phyloP scores from a whole-genome alignment of 805 yeast genomes.

The Barnettozyma salicaria region DNA sequence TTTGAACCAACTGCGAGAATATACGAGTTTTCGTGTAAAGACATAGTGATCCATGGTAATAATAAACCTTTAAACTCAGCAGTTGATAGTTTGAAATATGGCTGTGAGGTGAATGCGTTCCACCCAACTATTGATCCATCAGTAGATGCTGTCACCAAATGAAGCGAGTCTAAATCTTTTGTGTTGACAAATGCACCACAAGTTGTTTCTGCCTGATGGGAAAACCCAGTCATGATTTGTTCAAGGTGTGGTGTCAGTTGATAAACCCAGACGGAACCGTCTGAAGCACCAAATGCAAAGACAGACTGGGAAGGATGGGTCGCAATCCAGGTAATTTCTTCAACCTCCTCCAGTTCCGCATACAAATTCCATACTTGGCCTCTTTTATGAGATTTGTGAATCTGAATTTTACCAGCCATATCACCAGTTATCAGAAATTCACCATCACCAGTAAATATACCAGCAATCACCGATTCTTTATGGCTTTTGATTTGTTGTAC shows the following conservation, averaged over 20 bases:
- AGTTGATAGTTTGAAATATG: slow-evolving; percentile 59
- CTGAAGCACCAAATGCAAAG: slow-evolving; percentile 88
- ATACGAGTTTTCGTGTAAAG: slow-evolving; percentile 41
- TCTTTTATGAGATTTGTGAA: slow-evolving; percentile 63
- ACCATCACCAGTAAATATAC: slow-evolving; percentile 82
- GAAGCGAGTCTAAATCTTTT: slow-evolving; percentile 50
- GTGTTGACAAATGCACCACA: slow-evolving; percentile 68
- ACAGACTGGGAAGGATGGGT: slow-evolving; percentile 74
- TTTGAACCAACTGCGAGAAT: slow-evolving; percentile 77
- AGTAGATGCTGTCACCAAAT: slow-evolving; percentile 70
- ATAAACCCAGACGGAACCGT: slow-evolving; percentile 94
- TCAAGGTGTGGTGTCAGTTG: slow-evolving; percentile 58
- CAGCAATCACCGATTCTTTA: slow-evolving; percentile 81
- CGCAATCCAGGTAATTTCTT: slow-evolving; percentile 80
- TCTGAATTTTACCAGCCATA: slow-evolving; percentile 83
- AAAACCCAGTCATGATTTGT: slow-evolving; percentile 71
- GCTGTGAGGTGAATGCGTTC: slow-evolving; percentile 78
- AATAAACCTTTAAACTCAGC: slow-evolving; percentile 64
- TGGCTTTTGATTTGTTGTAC: slow-evolving; percentile 76
- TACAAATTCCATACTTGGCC: slow-evolving; percentile 79
- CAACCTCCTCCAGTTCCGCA: slow-evolving; percentile 76
- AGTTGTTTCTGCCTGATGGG: slow-evolving; percentile 77
- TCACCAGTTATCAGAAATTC: slow-evolving; percentile 81
- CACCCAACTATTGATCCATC: slow-evolving; percentile 85
- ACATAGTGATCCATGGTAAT: slow-evolving; percentile 85